phyloP scores from a whole-genome alignment of 176 grass and related monocot genomes.

The Luzula sylvatica region DNA sequence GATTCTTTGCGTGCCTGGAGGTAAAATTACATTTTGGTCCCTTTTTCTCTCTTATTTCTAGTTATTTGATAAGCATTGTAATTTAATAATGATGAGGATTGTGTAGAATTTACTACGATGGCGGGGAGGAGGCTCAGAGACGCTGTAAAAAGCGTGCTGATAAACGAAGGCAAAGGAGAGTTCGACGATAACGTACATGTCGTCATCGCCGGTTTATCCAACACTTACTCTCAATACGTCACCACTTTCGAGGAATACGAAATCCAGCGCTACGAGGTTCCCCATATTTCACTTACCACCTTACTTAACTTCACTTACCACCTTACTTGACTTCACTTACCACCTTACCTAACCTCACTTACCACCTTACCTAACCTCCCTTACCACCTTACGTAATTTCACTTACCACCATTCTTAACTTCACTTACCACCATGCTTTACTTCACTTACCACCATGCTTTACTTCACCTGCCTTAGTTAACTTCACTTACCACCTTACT shows the following conservation, averaged over 20 bases:
- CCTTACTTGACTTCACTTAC: too few species aligned
- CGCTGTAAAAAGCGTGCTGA: constrained; percentile 65
- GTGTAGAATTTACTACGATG: constrained; percentile 96
- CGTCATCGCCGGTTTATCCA: constrained; percentile 84
- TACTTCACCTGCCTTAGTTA: too few species aligned
- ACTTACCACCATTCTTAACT: too few species aligned
- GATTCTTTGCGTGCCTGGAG: constrained; percentile 95
- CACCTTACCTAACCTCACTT: too few species aligned
- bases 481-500: too few species aligned
- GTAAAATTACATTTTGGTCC: constrained; percentile 30
- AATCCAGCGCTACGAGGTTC: constrained; percentile 99
- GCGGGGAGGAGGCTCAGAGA: constrained; percentile 71
- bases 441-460: too few species aligned
- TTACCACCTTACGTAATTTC: too few species aligned
- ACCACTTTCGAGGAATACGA: constrained; percentile 87
- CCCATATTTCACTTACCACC: too few species aligned
- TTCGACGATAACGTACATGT: constrained; percentile 62
- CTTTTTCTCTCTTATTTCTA: constrained; percentile 15
- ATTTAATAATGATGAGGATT: background rate
- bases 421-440: too few species aligned
- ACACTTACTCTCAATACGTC: constrained; percentile 90
- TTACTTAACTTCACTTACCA: too few species aligned
- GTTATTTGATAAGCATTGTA: background rate
- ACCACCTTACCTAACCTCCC: too few species aligned
- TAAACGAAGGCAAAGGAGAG: constrained; percentile 35